Base-by-base conservation (phyloP, 768 basidiomycete genomes). In the Hericium rajendrae region DNA sequence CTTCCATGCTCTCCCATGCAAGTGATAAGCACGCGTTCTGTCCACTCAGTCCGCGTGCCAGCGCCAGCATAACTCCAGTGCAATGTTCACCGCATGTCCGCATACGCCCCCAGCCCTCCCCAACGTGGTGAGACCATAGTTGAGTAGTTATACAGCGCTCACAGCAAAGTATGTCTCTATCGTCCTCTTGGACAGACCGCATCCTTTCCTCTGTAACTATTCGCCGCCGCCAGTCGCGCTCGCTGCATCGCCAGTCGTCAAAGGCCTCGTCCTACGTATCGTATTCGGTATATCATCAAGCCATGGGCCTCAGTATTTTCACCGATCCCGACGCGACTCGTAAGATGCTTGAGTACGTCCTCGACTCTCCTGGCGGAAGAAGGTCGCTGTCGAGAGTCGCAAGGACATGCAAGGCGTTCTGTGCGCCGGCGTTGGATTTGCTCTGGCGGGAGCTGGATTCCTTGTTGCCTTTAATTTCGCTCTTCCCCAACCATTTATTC, bases 361-460 rank as follows among this genome's bases (percentile, higher is more conserved):
- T 76, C 58, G 80, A 82, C 51, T 69, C 80, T 8, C 81, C 86
- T 5, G 80, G 77, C 61, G 88, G 88, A 39, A 81, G 77, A 60
- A 83, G 86, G 51, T 76, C 81, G 48, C 70, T 90, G 58, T 84
- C 86, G 52, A 77, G 88, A 65, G 73, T 91, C 62, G 81, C 88
- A 51, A 78, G 88, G 54, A 88, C 88, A 49, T 89, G 88, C 71
- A 81, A 78, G 60, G 80, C 83, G n/a, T 73, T 88, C 67, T 81
- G 77, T 62, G 86, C 85, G 62, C 86, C 86, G 13, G 81, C 83
- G n/a, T 66, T 90, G 62, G 74, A 83, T 67, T 72, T 84, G 51
- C 74, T 91, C 32, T 91, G 88, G 88, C 81, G 78, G 66, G 88
- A 91, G 64, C 72, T 91, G 56, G 87, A 90, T 68, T 86, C 85